Base-by-base conservation (phyloP, 768 basidiomycete genomes). In the Amanita pallidorosea region DNA sequence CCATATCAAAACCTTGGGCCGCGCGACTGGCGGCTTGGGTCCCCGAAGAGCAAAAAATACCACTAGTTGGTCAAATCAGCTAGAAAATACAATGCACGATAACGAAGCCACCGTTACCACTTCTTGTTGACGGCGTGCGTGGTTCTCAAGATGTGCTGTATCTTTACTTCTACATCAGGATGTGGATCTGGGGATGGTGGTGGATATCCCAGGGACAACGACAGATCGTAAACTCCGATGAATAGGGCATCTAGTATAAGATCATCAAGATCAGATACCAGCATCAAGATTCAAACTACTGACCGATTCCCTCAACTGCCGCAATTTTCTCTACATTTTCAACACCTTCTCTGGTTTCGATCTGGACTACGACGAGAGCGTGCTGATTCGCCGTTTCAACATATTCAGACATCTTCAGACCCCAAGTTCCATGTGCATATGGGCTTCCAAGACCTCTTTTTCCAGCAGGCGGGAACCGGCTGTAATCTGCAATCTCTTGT, bases 191-290 rank as follows among this genome's bases (percentile, higher is more conserved):
- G 83, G 27, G 74, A 72, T 13, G 83, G 83, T 5, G 77, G 63
- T 1, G 78, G 73, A 58, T 74, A 78, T 33, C 82, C 81, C 23
- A 82, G 67, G 1, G 75, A 71, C 46, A 82, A 68, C 1, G 84
- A 85, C 37, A 85, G 70, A 58, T 85, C 83, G 54, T 77, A 85
- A 3, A 82, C 83, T 3, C 83, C 82, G 48, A 85, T 76, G 63
- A 65, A 61, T 20, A 63, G 51, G 7, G 64, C 68, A 51, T 72
- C 70, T 72, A 38, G 1, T 0, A 60, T 49, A 67, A n/a, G 67
- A 52, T 9, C 58, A 52, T 48, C 63, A 23, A 23, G 2, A 23
- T 5, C 23, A 23, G 25, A n/a, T n/a, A n/a, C n/a, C 18, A 23
- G 13, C n/a, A 34, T 11, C 12, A 25, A 36, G 51, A 18, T 31